Evolutionary conservation across 768 basidiomycete species (phyloP), one percentile per base, ranked within the genome.

Genomic region (Psilocybe azurescens): DNA sequence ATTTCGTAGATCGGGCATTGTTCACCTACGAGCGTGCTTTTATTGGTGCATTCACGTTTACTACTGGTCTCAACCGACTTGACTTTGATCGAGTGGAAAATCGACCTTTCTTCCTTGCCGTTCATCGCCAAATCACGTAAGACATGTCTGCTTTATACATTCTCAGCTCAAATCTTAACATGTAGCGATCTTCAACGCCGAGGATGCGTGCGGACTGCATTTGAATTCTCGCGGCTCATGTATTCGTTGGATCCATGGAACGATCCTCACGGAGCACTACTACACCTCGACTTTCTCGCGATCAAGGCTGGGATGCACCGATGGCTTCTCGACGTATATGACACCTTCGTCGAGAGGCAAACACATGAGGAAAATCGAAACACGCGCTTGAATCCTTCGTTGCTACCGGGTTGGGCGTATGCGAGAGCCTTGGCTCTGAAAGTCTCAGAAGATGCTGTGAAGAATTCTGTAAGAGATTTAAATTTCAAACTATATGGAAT

Each of bases 21-120:
- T n/a, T n/a, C n/a, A n/a, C n/a, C n/a, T n/a, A n/a, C n/a, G n/a
- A 98, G 69, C 87, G 95, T 11, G 88, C 92, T 11, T 92, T 98
- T 66, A 83, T 94, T 14, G 93, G 95, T 2, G 80, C 90, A 0
- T 97, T 96, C 80, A 93, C 85, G 66, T 89, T 97, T 74, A 88
- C 93, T 1, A 86, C 77, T 36, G 97, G 96, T 6, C 75, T 82
- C 2, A 91, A 91, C 62, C 85, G 96, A 10, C 84, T 99, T 2
- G 94, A 97, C 69, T 99, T 98, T 72, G 88, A 93, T 64, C 82
- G 77, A 11, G 91, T 97, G 10, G 96, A 98, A 75, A 98, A 97
- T 67, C 82, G 97, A 44, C 93, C 94, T 0, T 93, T 99, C 75
- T 98, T 91, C 78, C 85, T 97, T 6, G 95, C 93, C 1, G 63